Evolutionary conservation across 805 yeast species (phyloP).

Genomic region (Wickerhamiella kazuoi): DNA sequence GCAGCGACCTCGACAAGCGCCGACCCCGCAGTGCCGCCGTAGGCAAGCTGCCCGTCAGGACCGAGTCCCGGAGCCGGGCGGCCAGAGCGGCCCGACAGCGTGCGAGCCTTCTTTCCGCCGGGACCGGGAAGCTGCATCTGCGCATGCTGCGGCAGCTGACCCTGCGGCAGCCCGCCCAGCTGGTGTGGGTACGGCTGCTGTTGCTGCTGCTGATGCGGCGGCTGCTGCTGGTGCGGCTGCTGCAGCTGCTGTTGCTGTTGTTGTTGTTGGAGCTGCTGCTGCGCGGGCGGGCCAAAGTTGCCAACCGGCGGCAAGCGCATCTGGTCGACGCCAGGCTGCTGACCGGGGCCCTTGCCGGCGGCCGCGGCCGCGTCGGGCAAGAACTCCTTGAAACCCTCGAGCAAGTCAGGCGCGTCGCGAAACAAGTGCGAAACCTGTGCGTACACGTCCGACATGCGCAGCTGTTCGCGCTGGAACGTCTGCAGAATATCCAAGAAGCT

Average conservation of each 20-base stretch:
- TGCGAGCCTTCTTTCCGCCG: not conserved
- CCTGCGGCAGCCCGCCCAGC: not conserved
- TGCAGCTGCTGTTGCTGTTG: too few relatives aligned
- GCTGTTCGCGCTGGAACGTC: conserved; percentile 90
- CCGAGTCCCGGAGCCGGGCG: not conserved
- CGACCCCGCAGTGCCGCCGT: not conserved
- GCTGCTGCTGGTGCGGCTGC: not conserved
- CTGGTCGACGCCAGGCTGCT: conserved; percentile 16
- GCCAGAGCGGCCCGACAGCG: not conserved
- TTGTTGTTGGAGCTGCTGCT: not conserved
- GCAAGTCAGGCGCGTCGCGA: conserved; percentile 81
- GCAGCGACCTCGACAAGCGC: not conserved
- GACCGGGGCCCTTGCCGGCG: conserved; percentile 14
- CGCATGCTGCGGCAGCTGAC: not conserved
- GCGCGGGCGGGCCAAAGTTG: conserved; percentile 45
- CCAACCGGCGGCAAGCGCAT: conserved; percentile 77
- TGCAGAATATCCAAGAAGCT: conserved; percentile 87
- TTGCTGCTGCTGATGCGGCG: conserved; percentile 5
- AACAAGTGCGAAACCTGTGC: conserved; percentile 80
- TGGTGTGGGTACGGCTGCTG: not conserved
- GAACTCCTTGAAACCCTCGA: conserved; percentile 89
- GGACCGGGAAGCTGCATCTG: not conserved
- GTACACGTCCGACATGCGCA: conserved; percentile 88
- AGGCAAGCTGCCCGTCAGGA: not conserved
- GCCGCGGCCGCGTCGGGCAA: conserved; percentile 61